These are phyloP conservation scores for Pinus taeda DNA, from an alignment of 75 land plant species.

Conservation along the genomic window DNA sequence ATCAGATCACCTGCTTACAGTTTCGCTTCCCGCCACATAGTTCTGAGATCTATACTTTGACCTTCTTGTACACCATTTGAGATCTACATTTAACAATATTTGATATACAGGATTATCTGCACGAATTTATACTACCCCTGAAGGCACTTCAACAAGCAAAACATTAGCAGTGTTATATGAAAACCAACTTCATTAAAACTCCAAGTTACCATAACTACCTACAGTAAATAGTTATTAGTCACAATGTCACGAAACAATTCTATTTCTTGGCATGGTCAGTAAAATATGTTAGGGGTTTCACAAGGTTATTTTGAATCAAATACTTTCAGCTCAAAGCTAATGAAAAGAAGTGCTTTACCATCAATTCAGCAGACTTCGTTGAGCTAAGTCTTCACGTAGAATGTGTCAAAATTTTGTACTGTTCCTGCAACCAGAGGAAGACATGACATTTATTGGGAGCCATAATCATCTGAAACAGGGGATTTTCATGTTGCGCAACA, in stretches of 20 bases:
- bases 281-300: not conserved
- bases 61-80: too few species aligned
- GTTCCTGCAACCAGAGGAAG: conserved; percentile 5
- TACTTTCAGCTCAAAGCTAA: not conserved
- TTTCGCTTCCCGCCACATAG: too few species aligned
- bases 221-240: not conserved
- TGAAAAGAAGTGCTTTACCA: not conserved
- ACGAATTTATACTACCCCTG: too few species aligned
- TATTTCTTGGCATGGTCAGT: not conserved
- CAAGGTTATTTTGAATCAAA: not conserved
- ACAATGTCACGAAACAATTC: not conserved
- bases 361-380: not conserved
- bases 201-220: too few species aligned
- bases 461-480: not conserved
- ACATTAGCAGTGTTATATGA: too few species aligned
- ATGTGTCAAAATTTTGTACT: not conserved
- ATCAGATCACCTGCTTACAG: too few species aligned
- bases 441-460: not conserved
- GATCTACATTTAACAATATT: too few species aligned
- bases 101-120: too few species aligned
- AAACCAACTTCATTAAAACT: too few species aligned
- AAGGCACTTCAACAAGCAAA: too few species aligned
- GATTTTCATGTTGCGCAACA: not conserved
- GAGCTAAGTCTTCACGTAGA: not conserved
- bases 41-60: too few species aligned